These are phyloP conservation scores for Diplodia scrobiculata DNA, from an alignment of 2,329 filamentous ascomycete genomes.

Conservation along the genomic window DNA sequence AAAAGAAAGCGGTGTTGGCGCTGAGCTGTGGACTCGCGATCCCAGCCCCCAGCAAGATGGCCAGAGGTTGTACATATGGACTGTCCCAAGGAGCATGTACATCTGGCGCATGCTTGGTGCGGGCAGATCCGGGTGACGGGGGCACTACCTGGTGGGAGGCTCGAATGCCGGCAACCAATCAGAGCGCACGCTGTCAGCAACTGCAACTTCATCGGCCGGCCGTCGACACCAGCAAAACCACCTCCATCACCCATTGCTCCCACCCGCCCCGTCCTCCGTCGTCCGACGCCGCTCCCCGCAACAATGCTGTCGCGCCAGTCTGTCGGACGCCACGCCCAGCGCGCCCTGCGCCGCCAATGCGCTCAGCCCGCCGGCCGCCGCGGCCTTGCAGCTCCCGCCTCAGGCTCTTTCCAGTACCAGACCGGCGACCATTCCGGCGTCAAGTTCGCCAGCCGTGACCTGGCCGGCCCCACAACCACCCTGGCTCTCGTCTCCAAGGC, in stretches of 20 bases:
- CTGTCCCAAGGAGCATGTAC: background rate
- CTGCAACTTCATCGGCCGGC: constrained; percentile 28
- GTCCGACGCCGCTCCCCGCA: constrained; percentile 39
- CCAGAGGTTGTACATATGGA: background rate
- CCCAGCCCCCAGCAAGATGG: background rate
- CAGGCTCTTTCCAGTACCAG: constrained; percentile 82
- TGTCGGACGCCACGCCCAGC: constrained; percentile 65
- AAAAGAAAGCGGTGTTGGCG: background rate
- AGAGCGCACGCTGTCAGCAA: constrained; percentile 22
- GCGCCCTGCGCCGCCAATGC: constrained; percentile 62
- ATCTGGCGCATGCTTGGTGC: background rate
- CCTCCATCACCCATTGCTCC: constrained; percentile 48
- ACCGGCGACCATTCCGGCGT: constrained; percentile 81
- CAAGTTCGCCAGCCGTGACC: constrained; percentile 90
- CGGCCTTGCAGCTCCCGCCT: constrained; percentile 68
- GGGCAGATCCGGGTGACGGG: constrained; percentile 13
- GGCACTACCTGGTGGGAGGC: background rate
- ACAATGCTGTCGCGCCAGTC: constrained; percentile 70
- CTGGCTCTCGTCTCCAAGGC: constrained; percentile 91
- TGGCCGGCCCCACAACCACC: constrained; percentile 83
- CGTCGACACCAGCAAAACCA: constrained; percentile 43
- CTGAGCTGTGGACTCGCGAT: background rate
- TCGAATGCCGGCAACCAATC: constrained; percentile 21
- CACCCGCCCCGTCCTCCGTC: constrained; percentile 53
- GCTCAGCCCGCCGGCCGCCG: constrained; percentile 59